Evolutionary conservation across 371 early-diverging fungal genomes (phyloP), one percentile per base, ranked within the genome.

Genomic region (Apophysomyces ossiformis): DNA sequence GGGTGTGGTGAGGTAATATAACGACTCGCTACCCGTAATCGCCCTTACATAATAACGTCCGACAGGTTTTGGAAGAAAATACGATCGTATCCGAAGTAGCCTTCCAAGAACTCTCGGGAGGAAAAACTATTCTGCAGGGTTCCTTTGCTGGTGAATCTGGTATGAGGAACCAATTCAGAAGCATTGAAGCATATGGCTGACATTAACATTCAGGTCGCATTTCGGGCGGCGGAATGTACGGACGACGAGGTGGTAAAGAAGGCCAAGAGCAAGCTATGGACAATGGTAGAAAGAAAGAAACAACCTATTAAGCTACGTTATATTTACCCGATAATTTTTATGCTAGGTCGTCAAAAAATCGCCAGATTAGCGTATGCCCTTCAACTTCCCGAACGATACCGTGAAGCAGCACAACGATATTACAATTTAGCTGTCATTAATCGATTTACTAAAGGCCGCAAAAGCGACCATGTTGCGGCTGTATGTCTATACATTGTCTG

Each of bases 401-500:
- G 92, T 61, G 96, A 96, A 56, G 72, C 88, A 15, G 98, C 98
- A 2, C 94, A 96, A 78, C 84, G 98, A 43, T 96, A 90, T 77
- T 99, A 95, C 68, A 97, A 95, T 69, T 82, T 99, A 8, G 96
- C 99, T 16, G 87, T 98, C 36, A 88, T 87, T 59, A 87, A 94
- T 66, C 92, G 95, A 72, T 94, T 99, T 68, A 97, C 96, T 16
- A 92, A 93, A 68, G 99, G 99, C 46, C 92, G 99, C 46, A 86
- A 87, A 60, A 86, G 91, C 32, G 82, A 89, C 16, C 88, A 92
- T 67, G 98, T 99, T 13, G 92, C 93, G 4, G 94, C 98, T 15
- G 98, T 96, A 8, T 99, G 99, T 74, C 86, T 99, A 4, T 99
- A 99, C 69, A 94, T 98, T 57, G 95, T 94, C 18, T 99, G 99